Percentiles rank a stretch among this genome's conserved stretches.
These are phyloP conservation scores for Ceratocystis colombiana DNA, from an alignment of 2,329 filamentous ascomycete species.

Conservation along the genomic window DNA sequence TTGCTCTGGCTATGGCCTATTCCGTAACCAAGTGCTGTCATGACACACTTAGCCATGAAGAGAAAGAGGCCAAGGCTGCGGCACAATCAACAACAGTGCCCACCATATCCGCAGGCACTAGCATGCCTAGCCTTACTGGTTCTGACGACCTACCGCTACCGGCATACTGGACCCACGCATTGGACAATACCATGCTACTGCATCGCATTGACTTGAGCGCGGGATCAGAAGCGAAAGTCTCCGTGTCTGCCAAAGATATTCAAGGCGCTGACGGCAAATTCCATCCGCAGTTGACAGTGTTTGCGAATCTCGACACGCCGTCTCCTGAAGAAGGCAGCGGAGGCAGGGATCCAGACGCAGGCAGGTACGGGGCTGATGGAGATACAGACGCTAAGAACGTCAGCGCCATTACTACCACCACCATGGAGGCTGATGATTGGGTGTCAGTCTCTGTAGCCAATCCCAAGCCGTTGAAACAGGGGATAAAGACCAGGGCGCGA, in stretches of 20 bases:
- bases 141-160: not conserved
- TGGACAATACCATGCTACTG: constrained; percentile 16
- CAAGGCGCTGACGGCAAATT: not conserved
- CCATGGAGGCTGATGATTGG: constrained; percentile 3
- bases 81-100: not conserved
- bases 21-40: constrained; percentile 35
- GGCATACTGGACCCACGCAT: constrained; percentile 13
- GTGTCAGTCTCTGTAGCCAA: not conserved
- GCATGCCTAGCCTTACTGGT: not conserved
- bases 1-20: constrained; percentile 37
- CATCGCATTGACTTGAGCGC: not conserved
- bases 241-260: not conserved
- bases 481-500: not conserved
- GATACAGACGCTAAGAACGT: not conserved
- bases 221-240: constrained; percentile 1
- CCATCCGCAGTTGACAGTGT: constrained; percentile 3
- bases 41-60: constrained; percentile 26
- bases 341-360: not conserved
- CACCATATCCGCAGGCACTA: not conserved
- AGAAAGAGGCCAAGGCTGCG: not conserved
- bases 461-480: not conserved
- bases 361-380: not conserved
- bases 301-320: constrained; percentile 6
- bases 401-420: not conserved
- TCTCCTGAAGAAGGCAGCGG: not conserved